Percentiles rank a stretch among this genome's conserved stretches.
Evolutionary conservation across 1,284 basidiomycete genomes (phyloP).

Genomic region (Trichosporon sp.): DNA sequence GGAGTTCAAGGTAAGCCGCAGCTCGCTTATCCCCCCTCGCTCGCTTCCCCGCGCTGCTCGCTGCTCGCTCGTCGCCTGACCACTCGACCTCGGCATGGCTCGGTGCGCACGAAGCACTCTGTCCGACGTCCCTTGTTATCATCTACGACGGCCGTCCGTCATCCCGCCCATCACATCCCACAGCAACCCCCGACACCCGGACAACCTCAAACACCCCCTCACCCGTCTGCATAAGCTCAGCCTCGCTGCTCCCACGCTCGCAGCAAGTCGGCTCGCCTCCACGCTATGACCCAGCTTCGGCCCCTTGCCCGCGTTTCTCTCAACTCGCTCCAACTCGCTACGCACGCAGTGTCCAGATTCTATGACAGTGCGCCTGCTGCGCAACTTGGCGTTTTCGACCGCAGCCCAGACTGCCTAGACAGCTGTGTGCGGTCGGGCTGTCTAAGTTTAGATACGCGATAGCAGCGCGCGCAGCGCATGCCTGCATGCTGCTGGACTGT

Average conservation of each 20-base stretch:
- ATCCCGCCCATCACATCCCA: too few relatives aligned
- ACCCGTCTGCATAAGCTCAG: background rate
- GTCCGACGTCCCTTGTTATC: background rate
- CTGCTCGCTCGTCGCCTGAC: background rate
- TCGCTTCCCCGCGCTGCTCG: background rate
- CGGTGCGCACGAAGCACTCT: too few relatives aligned
- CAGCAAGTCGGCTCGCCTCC: background rate
- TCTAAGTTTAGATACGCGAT: background rate
- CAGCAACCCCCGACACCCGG: background rate
- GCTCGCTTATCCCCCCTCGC: constrained; percentile 21
- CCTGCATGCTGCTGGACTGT: too few relatives aligned
- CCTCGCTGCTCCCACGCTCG: background rate
- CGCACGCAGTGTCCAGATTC: too few relatives aligned
- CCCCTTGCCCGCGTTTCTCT: too few relatives aligned
- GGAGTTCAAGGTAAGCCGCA: constrained; percentile 37
- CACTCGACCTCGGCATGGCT: background rate
- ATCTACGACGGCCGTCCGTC: too few relatives aligned
- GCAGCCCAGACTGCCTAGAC: background rate
- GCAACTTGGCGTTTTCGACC: background rate
- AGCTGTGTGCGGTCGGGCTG: background rate
- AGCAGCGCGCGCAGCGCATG: background rate
- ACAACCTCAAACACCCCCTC: background rate
- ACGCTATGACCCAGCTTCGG: background rate
- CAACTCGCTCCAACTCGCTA: too few relatives aligned
- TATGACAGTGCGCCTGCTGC: background rate